phyloP scores from a whole-genome alignment of 768 basidiomycete species.

The Russula vinacea region DNA sequence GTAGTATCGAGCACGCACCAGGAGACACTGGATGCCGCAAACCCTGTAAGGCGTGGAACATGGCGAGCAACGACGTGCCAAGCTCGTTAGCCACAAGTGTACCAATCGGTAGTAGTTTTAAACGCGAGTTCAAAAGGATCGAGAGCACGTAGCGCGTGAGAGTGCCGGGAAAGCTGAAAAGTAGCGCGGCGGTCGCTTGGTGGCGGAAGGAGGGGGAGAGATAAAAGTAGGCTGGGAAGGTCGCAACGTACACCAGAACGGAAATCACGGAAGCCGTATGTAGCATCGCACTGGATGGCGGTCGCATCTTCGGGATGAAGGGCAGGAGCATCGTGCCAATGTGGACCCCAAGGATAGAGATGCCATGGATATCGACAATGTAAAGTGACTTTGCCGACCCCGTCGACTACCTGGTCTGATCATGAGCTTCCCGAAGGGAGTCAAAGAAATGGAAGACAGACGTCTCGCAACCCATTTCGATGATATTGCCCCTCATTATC shows the following conservation, averaged over 20 bases:
- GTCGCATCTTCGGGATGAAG: conserved; percentile 42
- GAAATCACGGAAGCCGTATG: conserved; percentile 53
- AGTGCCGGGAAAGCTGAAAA: conserved; percentile 88
- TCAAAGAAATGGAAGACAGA: conserved; percentile 40
- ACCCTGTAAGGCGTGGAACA: conserved; percentile 69
- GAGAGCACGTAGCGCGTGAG: conserved; percentile 81
- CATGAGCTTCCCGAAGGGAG: conserved; percentile 9
- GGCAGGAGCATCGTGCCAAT: conserved; percentile 47
- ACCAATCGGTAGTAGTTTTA: conserved; percentile 66
- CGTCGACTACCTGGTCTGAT: conserved; percentile 72
- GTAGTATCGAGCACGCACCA: conserved; percentile 65
- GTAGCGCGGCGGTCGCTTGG: conserved; percentile 78
- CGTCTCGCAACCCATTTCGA: conserved; percentile 68
- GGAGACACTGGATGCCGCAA: conserved; percentile 43
- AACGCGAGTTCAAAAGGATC: conserved; percentile 60
- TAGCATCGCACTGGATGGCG: conserved; percentile 47
- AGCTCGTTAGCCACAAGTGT: conserved; percentile 72
- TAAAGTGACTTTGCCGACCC: conserved; percentile 78
- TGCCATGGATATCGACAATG: conserved; percentile 71
- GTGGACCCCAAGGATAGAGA: conserved; percentile 72
- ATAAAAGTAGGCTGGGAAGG: conserved; percentile 74
- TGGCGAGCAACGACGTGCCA: conserved; percentile 80
- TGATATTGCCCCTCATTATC: conserved; percentile 54
- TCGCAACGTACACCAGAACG: conserved; percentile 66
- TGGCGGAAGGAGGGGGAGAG: conserved; percentile 67